These are phyloP conservation scores for Chrysanthemum makinoi DNA, from an alignment of 129 eudicot genomes.

Conservation along the genomic window DNA sequence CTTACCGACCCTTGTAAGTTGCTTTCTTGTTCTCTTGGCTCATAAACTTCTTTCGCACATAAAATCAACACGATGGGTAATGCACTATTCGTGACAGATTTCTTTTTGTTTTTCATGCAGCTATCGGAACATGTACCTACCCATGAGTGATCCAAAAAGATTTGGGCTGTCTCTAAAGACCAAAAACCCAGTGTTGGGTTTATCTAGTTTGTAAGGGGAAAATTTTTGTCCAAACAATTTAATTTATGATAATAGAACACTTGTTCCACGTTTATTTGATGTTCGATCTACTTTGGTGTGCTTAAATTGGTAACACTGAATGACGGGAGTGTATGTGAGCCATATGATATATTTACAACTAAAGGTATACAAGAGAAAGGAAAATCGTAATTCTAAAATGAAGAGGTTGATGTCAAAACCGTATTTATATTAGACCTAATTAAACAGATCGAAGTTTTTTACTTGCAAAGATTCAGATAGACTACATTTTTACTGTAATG, in stretches of 20 bases:
- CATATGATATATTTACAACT: not conserved
- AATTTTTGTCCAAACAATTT: not conserved
- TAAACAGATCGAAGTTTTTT: too few relatives aligned
- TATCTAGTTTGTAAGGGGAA: not conserved
- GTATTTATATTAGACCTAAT: not conserved
- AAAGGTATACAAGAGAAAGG: too few relatives aligned
- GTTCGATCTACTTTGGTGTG: not conserved
- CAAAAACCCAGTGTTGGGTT: too few relatives aligned
- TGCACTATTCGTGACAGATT: not conserved
- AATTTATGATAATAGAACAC: too few relatives aligned
- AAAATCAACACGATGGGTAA: not conserved
- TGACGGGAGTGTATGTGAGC: not conserved
- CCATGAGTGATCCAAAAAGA: constrained; percentile 11
- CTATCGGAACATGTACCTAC: not conserved
- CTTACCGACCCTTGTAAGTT: constrained; percentile 11
- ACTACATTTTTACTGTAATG: too few relatives aligned
- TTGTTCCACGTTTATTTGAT: not conserved
- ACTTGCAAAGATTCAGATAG: too few relatives aligned
- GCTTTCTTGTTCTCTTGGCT: not conserved
- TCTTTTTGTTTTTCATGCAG: constrained; percentile 4
- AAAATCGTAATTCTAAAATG: too few relatives aligned
- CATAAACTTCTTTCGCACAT: not conserved
- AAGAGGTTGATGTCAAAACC: not conserved
- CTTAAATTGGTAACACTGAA: not conserved
- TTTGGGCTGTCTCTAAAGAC: not conserved